These are phyloP conservation scores for Zygosaccharomyces bailii DNA, from an alignment of 805 yeast species.

Conservation along the genomic window DNA sequence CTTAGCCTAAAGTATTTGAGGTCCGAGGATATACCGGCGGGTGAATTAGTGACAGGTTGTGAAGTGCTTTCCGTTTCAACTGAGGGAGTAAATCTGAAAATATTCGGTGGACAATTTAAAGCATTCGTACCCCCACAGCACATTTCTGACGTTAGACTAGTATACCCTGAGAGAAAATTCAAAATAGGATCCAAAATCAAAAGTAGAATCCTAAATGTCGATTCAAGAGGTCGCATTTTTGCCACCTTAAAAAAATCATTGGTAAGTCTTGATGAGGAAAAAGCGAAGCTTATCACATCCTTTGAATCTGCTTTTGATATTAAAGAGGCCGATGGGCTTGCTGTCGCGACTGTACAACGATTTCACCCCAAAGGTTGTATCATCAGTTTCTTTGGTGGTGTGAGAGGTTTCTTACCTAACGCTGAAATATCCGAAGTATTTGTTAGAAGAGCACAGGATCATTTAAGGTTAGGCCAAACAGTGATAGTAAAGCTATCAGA, in stretches of 20 bases:
- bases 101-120: constrained; percentile 59
- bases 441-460: constrained; percentile 72
- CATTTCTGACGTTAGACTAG: constrained; percentile 77
- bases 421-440: constrained; percentile 87
- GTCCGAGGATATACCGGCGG: constrained; percentile 70
- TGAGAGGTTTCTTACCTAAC: constrained; percentile 79
- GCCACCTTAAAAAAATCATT: constrained; percentile 82
- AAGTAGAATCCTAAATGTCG: constrained; percentile 62
- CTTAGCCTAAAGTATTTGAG: constrained; percentile 65
- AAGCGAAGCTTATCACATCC: constrained; percentile 28
- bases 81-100: constrained; percentile 65
- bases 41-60: constrained; percentile 59
- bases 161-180: constrained; percentile 89
- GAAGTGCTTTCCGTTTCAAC: constrained; percentile 51
- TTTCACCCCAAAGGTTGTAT: constrained; percentile 76
- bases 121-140: constrained; percentile 74
- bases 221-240: constrained; percentile 46
- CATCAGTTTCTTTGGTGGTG: constrained; percentile 74
- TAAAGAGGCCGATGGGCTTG: constrained; percentile 40
- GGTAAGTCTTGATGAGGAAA: constrained; percentile 48
- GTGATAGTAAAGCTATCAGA: constrained; percentile 63
- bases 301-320: constrained; percentile 53
- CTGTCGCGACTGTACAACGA: constrained; percentile 70
- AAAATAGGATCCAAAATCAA: constrained; percentile 78
- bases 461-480: constrained; percentile 79